phyloP scores from a whole-genome alignment of 108 stramenopile genomes.

The Skeletonema menzelii region DNA sequence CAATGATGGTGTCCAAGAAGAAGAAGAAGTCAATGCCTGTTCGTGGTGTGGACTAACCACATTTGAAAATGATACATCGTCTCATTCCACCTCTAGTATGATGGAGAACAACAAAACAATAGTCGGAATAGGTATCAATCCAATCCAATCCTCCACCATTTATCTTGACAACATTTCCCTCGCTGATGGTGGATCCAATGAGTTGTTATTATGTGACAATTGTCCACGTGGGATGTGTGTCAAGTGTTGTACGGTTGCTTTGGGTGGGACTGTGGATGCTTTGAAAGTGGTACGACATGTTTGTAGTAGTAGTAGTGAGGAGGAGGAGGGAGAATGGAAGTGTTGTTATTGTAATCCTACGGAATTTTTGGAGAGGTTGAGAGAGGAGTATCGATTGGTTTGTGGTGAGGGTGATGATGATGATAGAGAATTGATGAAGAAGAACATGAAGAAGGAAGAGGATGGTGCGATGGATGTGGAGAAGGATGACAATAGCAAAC shows the following conservation, averaged over 20 bases:
- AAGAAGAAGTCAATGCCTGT: constrained; percentile 10
- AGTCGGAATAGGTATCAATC: no score
- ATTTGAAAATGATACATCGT: background rate
- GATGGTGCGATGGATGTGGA: no score
- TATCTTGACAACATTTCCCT: background rate
- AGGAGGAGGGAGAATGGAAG: constrained; percentile 27
- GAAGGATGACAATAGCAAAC: background rate
- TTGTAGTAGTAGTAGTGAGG: background rate
- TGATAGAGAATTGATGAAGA: background rate
- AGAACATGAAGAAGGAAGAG: no score
- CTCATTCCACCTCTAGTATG: no score
- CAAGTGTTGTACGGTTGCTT: constrained; percentile 24
- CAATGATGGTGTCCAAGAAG: background rate
- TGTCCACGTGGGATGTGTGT: constrained; percentile 55
- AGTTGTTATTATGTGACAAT: constrained; percentile 45
- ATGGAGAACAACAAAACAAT: no score
- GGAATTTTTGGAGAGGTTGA: constrained; percentile 23
- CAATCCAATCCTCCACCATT: no score
- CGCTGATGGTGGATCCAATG: constrained; percentile 9
- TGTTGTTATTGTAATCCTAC: constrained; percentile 48
- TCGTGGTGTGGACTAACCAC: constrained; percentile 39
- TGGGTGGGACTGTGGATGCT: constrained; percentile 21
- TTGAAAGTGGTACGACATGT: constrained; percentile 5
- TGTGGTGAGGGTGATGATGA: background rate
- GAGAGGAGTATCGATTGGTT: background rate